Conservation (phyloP, 2,329 filamentous ascomycete genomes). For the Alternaria arbusti region DNA sequence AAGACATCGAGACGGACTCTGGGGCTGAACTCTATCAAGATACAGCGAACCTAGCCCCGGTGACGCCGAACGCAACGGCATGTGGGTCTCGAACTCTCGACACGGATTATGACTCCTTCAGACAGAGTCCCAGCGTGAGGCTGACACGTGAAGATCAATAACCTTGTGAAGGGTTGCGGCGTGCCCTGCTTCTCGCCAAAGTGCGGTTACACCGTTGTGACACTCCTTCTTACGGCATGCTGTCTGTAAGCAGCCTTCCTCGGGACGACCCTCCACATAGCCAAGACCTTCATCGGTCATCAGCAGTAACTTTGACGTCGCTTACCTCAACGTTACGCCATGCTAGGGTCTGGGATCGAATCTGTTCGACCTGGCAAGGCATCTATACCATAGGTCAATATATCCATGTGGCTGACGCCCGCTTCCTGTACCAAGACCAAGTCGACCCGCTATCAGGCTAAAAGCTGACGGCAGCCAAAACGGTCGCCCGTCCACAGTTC, state of each 20-base stretch:
- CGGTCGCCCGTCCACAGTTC: conserved; percentile 25
- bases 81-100: neutral
- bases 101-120: neutral
- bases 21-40: conserved; percentile 9
- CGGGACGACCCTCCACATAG: conserved; percentile 35
- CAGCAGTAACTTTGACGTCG: conserved; percentile 15
- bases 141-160: conserved; percentile 4
- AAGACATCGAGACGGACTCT: conserved; percentile 8
- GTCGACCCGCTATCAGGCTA: conserved; percentile 33
- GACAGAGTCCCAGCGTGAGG: neutral
- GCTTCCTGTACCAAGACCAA: conserved; percentile 21
- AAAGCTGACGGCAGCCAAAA: conserved; percentile 28
- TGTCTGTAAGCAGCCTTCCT: conserved; percentile 35
- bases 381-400: conserved; percentile 31
- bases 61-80: conserved; percentile 15
- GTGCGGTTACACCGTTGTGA: neutral
- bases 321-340: conserved; percentile 18
- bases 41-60: conserved; percentile 7
- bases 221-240: conserved; percentile 7
- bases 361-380: conserved; percentile 16
- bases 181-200: neutral
- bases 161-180: neutral
- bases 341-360: conserved; percentile 20
- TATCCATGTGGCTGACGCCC: conserved; percentile 29
- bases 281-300: conserved; percentile 10